Evolutionary conservation across 257 asterid species (phyloP), one percentile per base, ranked within the genome.

Genomic region (Nyctanthes arbortristis): DNA sequence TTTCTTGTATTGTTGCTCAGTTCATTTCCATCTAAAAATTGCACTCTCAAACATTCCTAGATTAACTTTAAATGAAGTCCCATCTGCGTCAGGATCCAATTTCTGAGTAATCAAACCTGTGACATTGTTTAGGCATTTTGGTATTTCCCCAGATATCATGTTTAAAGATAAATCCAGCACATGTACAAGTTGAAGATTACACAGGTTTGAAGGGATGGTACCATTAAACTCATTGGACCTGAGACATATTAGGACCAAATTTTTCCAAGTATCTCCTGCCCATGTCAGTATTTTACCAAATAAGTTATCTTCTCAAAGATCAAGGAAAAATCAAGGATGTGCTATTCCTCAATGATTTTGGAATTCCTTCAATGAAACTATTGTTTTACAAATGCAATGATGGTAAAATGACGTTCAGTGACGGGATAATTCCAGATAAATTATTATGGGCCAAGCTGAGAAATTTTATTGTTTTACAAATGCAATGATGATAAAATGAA

Each of bases 81-180:
- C 29, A 0, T 13, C 14, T 4, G 20, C 14, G 16, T 20, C 67
- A 16, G 6, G 3, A 10, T 36, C 20, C 9, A 12, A 10, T 11
- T n/a, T n/a, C n/a, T 20, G 52, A n/a, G n/a, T n/a, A 36, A 12
- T 25, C 22, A 63, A 34, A 22, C 18, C 35, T 34, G 54, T 63
- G 56, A 63, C 9, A 28, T 74, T 74, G 54, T 28, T 12, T 11
- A 75, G 12, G 13, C 80, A 75, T n/a, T 33, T 35, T 4, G 80
- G 80, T 43, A 75, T 56, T 4, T 18, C 52, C 22, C 80, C 73
- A 10, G 76, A 63, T 6, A 75, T 39, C 27, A 27, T 59, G 43
- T 69, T 75, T 7, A 3, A 24, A 20, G 76, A 75, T 29, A 75
- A 49, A 36, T 75, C 80, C 68, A 75, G 45, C 40, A 65, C 14